Percentiles rank a stretch among this genome's conserved stretches.
Conservation (phyloP, 352 stramenopile species). For the Pythium brassicae region DNA sequence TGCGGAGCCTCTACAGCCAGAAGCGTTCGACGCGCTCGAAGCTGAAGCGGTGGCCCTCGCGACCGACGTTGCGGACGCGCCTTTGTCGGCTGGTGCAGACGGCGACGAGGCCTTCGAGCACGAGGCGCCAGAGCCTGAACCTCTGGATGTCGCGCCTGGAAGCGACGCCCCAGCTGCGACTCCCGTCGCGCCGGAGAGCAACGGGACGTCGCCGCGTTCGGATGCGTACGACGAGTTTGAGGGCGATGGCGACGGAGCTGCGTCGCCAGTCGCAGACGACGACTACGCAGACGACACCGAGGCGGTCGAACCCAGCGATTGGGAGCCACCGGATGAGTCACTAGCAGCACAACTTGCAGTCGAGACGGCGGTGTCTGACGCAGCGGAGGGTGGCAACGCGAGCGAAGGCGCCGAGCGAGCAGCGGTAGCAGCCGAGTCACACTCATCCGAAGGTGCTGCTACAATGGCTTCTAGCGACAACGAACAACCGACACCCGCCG, state of each 20-base stretch:
- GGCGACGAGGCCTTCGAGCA: background rate
- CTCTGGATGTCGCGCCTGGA: background rate
- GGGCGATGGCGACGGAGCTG: background rate
- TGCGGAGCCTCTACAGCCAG: background rate
- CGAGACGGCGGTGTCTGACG: no score
- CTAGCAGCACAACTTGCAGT: no score
- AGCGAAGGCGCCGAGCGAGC: no score
- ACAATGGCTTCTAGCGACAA: no score
- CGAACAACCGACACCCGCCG: no score
- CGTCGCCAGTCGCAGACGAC: slow-evolving; percentile 7
- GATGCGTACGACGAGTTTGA: slow-evolving; percentile 13
- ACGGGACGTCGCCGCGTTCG: background rate
- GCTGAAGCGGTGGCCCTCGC: slow-evolving; percentile 1
- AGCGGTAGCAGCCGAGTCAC: no score
- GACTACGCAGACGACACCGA: no score
- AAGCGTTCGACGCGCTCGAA: slow-evolving; percentile 9
- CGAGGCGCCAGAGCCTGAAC: background rate
- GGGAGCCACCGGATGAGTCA: no score
- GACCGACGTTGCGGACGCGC: background rate
- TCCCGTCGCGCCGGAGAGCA: background rate
- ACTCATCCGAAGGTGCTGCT: no score
- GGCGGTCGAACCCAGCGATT: no score
- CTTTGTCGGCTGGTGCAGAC: background rate
- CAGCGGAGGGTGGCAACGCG: no score
- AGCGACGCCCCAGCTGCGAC: background rate